These are phyloP conservation scores for Suhomyces xylopsoci DNA, from an alignment of 805 yeast genomes.

Conservation along the genomic window DNA sequence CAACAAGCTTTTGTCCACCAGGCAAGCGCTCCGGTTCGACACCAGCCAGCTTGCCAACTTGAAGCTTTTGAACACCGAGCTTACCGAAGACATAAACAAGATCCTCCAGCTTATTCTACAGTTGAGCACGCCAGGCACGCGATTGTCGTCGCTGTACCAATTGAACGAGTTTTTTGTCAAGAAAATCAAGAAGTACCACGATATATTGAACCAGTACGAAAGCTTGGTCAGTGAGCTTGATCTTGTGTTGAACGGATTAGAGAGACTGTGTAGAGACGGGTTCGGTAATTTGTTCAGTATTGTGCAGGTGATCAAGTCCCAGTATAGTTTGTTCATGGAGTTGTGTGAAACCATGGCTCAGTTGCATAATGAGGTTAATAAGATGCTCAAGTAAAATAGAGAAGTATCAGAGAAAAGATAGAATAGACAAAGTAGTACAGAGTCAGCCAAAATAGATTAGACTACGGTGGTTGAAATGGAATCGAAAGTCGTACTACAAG, in stretches of 20 bases:
- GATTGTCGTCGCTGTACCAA: conserved; percentile 52
- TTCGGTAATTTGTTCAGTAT: conserved; percentile 43
- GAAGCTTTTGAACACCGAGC: conserved; percentile 37
- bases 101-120: conserved; percentile 54
- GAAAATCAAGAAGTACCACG: conserved; percentile 49
- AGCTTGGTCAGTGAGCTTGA: conserved; percentile 61
- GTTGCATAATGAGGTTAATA: conserved; percentile 45
- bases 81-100: conserved; percentile 49
- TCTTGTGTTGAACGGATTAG: conserved; percentile 45
- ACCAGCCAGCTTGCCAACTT: conserved; percentile 33
- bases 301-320: conserved; percentile 62
- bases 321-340: conserved; percentile 70
- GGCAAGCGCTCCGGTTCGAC: conserved; percentile 58
- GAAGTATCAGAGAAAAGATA: neutral
- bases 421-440: neutral
- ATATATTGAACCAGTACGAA: conserved; percentile 54
- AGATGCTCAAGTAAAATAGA: conserved; percentile 4
- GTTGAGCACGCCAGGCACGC: conserved; percentile 52
- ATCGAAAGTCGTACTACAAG: too few species aligned
- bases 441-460: too few species aligned
- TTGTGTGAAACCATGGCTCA: conserved; percentile 72
- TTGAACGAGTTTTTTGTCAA: conserved; percentile 53
- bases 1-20: conserved; percentile 59
- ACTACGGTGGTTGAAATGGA: too few species aligned
- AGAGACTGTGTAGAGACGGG: conserved; percentile 37